phyloP scores from a whole-genome alignment of 805 yeast species.

The Grigorovia transvaalensis region DNA sequence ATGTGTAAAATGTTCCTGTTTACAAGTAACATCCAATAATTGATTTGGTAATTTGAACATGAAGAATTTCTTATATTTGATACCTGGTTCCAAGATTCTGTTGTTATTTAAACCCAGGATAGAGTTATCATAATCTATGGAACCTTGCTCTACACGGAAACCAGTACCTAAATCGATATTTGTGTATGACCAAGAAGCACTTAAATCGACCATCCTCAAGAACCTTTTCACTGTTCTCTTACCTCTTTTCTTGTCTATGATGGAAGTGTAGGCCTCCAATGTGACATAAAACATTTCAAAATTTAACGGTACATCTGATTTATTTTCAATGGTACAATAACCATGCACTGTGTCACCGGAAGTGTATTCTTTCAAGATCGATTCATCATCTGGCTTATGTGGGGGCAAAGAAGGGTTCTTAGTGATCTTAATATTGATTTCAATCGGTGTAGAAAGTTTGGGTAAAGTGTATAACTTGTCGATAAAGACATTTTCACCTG shows the following conservation, averaged over 20 bases:
- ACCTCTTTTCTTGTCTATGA: constrained; percentile 9
- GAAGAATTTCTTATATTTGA: constrained; percentile 44
- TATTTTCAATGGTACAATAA: constrained; percentile 35
- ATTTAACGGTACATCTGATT: constrained; percentile 32
- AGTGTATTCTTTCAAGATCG: constrained; percentile 35
- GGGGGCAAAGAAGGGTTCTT: constrained; percentile 17
- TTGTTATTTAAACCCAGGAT: constrained; percentile 35
- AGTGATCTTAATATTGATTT: constrained; percentile 17
- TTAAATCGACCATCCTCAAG: constrained; percentile 40
- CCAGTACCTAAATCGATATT: constrained; percentile 41
- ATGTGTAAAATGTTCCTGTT: constrained; percentile 30
- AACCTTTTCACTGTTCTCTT: constrained; percentile 27
- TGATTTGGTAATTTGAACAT: constrained; percentile 45
- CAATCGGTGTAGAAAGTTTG: constrained; percentile 10
- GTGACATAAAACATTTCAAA: constrained; percentile 51
- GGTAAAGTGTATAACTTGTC: constrained; percentile 19
- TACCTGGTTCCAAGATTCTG: constrained; percentile 37
- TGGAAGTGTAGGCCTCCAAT: constrained; percentile 40
- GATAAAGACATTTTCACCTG: constrained; percentile 11
- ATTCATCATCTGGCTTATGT: constrained; percentile 20
- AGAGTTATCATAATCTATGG: constrained; percentile 22
- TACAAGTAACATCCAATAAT: constrained; percentile 43
- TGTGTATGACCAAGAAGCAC: constrained; percentile 41
- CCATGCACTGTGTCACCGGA: constrained; percentile 51
- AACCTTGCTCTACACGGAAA: constrained; percentile 13